Evolutionary conservation across 1,139 yeast species (phyloP).

Genomic region (Debaryomyces sp.): DNA sequence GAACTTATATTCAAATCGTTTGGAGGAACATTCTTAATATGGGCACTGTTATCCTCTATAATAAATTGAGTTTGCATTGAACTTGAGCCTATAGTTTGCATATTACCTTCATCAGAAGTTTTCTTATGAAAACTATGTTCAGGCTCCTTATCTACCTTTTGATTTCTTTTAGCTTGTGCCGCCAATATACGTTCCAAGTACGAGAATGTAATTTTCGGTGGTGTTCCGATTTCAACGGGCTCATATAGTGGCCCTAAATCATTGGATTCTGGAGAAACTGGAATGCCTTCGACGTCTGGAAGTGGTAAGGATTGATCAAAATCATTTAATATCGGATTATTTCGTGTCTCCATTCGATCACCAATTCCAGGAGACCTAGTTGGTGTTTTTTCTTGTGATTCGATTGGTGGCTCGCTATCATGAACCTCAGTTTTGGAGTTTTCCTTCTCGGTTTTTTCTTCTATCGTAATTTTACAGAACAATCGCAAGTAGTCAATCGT

Average conservation of each 20-base stretch:
- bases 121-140: background rate
- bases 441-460: conserved; percentile 21
- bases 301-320: conserved; percentile 31
- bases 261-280: background rate
- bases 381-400: background rate
- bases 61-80: background rate
- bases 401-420: background rate
- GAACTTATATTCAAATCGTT: background rate
- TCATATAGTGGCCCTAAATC: background rate
- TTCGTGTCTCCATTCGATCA: background rate
- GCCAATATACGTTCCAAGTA: conserved; percentile 36
- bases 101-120: background rate
- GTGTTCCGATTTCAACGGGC: background rate
- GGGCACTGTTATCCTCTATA: conserved; percentile 1
- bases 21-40: background rate
- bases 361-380: background rate
- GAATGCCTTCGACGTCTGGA: conserved; percentile 18
- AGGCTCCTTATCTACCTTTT: background rate
- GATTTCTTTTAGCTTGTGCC: conserved; percentile 17
- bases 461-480: conserved; percentile 36
- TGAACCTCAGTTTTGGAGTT: background rate
- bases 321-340: background rate
- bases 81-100: background rate
- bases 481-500: conserved; percentile 41
- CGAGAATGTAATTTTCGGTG: conserved; percentile 16